Conservation (phyloP, 2,329 filamentous ascomycete genomes). For the Hypomyces rosellus region DNA sequence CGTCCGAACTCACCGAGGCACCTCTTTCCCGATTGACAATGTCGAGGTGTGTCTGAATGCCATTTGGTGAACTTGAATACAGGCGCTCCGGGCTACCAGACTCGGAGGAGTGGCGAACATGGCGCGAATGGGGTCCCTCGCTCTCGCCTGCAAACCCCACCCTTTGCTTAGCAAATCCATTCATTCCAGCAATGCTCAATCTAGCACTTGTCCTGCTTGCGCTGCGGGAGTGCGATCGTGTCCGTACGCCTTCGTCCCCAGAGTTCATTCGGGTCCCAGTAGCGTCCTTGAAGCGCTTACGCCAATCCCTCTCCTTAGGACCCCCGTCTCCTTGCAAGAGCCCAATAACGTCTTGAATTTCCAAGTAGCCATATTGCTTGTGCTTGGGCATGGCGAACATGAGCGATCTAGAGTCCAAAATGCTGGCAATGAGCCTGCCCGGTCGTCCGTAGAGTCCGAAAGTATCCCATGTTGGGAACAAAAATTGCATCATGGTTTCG, state of each 20-base stretch:
- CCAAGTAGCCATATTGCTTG: constrained; percentile 81
- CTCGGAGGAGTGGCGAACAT: constrained; percentile 45
- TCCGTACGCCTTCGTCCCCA: constrained; percentile 43
- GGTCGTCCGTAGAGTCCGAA: constrained; percentile 90
- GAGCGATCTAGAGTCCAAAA: constrained; percentile 76
- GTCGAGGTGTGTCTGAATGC: constrained; percentile 30
- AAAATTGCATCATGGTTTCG: constrained; percentile 86
- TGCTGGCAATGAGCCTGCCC: constrained; percentile 77
- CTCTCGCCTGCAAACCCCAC: constrained; percentile 59
- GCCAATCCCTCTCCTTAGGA: constrained; percentile 88
- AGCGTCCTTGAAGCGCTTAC: constrained; percentile 79
- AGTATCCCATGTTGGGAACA: constrained; percentile 91
- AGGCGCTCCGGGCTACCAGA: constrained; percentile 24
- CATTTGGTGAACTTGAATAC: constrained; percentile 27
- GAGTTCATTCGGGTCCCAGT: constrained; percentile 72
- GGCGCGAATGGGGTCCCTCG: constrained; percentile 35
- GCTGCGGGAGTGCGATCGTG: constrained; percentile 41
- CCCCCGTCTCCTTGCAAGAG: constrained; percentile 67
- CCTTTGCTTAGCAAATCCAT: constrained; percentile 32
- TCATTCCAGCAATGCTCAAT: constrained; percentile 39
- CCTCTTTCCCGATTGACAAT: constrained; percentile 36
- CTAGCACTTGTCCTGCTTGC: constrained; percentile 54
- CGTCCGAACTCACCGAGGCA: constrained; percentile 52
- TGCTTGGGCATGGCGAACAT: constrained; percentile 98
- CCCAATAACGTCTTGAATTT: constrained; percentile 75